Conservation (phyloP, 1,284 basidiomycete species). For the Leccinum variabile region DNA sequence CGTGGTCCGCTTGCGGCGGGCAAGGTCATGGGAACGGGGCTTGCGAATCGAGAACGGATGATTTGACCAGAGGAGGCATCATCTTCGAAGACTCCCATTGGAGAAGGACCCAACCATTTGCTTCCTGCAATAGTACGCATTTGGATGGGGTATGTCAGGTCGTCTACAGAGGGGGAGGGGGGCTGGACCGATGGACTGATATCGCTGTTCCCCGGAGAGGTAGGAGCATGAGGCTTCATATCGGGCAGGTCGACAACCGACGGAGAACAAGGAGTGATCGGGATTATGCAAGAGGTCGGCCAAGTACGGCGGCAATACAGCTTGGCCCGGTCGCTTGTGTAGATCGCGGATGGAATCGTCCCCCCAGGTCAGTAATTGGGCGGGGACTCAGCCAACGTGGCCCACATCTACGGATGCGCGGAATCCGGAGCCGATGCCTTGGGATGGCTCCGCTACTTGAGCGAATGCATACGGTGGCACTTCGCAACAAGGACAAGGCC, state of each 20-base stretch:
- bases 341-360: slow-evolving; percentile 46
- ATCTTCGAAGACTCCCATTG: slow-evolving; percentile 62
- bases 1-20: slow-evolving; percentile 45
- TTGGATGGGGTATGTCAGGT: slow-evolving; percentile 71
- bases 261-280: slow-evolving; percentile 66
- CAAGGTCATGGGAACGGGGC: slow-evolving; percentile 53
- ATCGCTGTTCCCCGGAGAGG: slow-evolving; percentile 25
- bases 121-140: slow-evolving; percentile 76
- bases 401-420: slow-evolving; percentile 19
- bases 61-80: slow-evolving; percentile 57
- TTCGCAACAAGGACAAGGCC: slow-evolving; percentile 26
- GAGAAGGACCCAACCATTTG: slow-evolving; percentile 80
- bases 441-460: slow-evolving; percentile 30
- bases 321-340: slow-evolving; percentile 58
- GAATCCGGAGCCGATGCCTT: slow-evolving; percentile 26
- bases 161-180: slow-evolving; percentile 42
- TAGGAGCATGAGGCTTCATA: slow-evolving; percentile 23
- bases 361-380: slow-evolving; percentile 36
- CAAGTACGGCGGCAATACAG: slow-evolving; percentile 64
- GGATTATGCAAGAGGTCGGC: slow-evolving; percentile 65
- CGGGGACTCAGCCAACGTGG: slow-evolving; percentile 17
- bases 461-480: slow-evolving; percentile 15
- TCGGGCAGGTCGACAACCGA: slow-evolving; percentile 47
- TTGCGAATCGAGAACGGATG: slow-evolving; percentile 45
- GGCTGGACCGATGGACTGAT: slow-evolving; percentile 28